These are phyloP conservation scores for Chondrostereum purpureum DNA, from an alignment of 1,284 basidiomycete species.

Conservation along the genomic window DNA sequence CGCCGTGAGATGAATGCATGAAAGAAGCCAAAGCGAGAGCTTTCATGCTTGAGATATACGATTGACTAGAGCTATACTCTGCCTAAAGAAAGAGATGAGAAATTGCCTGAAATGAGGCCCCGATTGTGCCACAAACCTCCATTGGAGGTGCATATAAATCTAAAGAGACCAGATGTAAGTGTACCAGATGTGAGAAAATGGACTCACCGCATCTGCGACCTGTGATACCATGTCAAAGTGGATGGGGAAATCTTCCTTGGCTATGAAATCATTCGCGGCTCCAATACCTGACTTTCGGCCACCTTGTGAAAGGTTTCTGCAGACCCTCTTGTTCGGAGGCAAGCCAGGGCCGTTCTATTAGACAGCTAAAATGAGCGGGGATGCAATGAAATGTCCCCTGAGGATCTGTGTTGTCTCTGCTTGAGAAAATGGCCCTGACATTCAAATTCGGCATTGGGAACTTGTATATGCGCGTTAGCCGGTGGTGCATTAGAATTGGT, in stretches of 20 bases:
- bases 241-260: conserved; percentile 17
- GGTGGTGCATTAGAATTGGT: too few relatives aligned
- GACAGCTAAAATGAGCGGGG: conserved; percentile 16
- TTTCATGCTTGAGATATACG: too few relatives aligned
- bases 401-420: conserved; percentile 21
- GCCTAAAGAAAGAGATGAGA: too few relatives aligned
- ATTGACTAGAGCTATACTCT: too few relatives aligned
- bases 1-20: not conserved
- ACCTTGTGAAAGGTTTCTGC: conserved; percentile 17
- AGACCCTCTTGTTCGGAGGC: conserved; percentile 14
- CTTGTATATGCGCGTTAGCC: too few relatives aligned
- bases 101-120: too few relatives aligned
- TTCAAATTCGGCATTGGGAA: too few relatives aligned
- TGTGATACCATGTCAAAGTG: conserved; percentile 15
- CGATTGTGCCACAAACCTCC: too few relatives aligned
- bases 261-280: conserved; percentile 16
- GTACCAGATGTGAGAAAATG: not conserved
- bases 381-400: conserved; percentile 16
- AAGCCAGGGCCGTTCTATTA: conserved; percentile 12
- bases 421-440: conserved; percentile 27
- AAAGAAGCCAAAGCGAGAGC: not conserved
- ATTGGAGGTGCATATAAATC: too few relatives aligned
- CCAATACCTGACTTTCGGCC: conserved; percentile 4
- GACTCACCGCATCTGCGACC: conserved; percentile 16
- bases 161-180: too few relatives aligned